Evolutionary conservation across 192 early-diverging fungal genomes (phyloP), one percentile per base, ranked within the genome.

Genomic region (Phlyctochytrium bullatum): DNA sequence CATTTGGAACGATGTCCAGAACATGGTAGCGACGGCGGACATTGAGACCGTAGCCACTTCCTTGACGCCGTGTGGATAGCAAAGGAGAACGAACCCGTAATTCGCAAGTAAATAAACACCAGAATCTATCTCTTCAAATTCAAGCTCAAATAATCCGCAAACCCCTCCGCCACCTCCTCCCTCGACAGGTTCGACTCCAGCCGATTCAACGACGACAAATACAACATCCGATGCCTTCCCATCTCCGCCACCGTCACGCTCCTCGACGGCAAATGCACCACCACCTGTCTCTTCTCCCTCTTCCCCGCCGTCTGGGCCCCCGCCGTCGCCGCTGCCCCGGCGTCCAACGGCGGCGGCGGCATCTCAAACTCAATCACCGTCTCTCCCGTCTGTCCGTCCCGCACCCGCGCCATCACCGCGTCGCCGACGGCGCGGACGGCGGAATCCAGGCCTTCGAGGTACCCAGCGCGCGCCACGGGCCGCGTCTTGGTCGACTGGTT

Each of bases 101-200:
- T n/a, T n/a, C n/a, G n/a, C n/a, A n/a, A n/a, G n/a, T n/a, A n/a
- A n/a, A n/a, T n/a, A n/a, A n/a, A n/a, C 6, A 20, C 40, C 6
- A 47, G 20, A 47, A 20, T 47, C 40, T 47, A 47, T 47, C 40
- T 47, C n/a, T n/a, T n/a, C 24, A 96, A 66, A 73, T 92, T 97
- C 27, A 90, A 90, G 67, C 93, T 97, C 59, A 99, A 70, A 73
- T 94, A 98, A 36, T 94, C 89, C 25, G 91, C 92, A 90, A 99
- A 98, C 28, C 86, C 78, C 34, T 92, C 88, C 0, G 87, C 87
- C 51, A 96, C 88, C 35, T 83, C 80, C 34, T 78, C 84, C 58
- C 92, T 80, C 68, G 90, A 84, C 50, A 89, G 69, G 28, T 88
- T 63, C 23, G 92, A 92, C 61, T 89, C 91, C 72, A 92, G 78